Evolutionary conservation across 441 rosid genomes (phyloP).

Genomic region (Erysimum cheiri): DNA sequence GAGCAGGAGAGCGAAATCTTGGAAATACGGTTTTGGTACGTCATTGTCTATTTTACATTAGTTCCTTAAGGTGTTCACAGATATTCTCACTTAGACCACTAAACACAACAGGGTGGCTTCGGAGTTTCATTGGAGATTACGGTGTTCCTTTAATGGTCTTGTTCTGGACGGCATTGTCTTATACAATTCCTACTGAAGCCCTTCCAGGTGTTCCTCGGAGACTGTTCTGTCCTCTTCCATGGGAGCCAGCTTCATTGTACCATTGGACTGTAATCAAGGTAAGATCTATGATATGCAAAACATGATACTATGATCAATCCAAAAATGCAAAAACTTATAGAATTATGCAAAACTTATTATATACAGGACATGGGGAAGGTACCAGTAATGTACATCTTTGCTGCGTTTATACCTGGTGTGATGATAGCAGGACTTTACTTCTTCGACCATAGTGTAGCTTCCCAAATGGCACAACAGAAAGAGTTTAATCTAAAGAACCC

Average conservation of each 20-base stretch:
- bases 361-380: constrained; percentile 85
- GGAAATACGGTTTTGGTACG: constrained; percentile 76
- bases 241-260: constrained; percentile 66
- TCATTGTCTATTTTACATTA: constrained; percentile 15
- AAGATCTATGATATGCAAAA: not conserved
- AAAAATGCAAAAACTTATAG: constrained; percentile 3
- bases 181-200: constrained; percentile 50
- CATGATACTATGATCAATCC: not conserved
- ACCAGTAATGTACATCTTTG: constrained; percentile 64
- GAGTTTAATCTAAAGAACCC: constrained; percentile 86
- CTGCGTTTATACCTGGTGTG: constrained; percentile 73
- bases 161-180: constrained; percentile 70
- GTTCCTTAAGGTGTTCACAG: not conserved
- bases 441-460: constrained; percentile 91
- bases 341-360: not conserved
- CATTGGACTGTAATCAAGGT: constrained; percentile 89
- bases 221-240: constrained; percentile 71
- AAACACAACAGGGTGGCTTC: constrained; percentile 60
- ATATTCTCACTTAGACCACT: constrained; percentile 4
- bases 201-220: constrained; percentile 73
- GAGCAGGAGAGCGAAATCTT: constrained; percentile 76
- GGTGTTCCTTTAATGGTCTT: constrained; percentile 85
- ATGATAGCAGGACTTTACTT: constrained; percentile 90
- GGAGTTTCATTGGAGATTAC: constrained; percentile 77
- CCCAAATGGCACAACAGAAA: constrained; percentile 88